These are phyloP conservation scores for Candida tammaniensis DNA, from an alignment of 805 yeast genomes.

Conservation along the genomic window DNA sequence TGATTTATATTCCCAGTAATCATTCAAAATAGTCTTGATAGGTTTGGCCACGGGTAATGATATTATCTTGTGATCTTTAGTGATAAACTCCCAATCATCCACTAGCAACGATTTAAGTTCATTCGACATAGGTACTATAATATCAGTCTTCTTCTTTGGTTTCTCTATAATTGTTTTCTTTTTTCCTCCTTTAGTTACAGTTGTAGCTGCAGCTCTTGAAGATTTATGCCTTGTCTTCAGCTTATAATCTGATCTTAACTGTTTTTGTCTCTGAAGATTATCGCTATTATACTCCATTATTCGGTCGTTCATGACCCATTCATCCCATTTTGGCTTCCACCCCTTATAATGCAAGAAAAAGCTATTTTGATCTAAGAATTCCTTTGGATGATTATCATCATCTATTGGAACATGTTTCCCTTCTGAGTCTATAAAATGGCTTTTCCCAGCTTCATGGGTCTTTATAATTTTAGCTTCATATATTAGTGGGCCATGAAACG, in stretches of 20 bases:
- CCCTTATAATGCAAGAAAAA: conserved; percentile 89
- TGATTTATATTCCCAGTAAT: conserved; percentile 35
- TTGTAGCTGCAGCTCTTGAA: not conserved
- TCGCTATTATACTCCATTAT: conserved; percentile 68
- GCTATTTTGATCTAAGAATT: conserved; percentile 27
- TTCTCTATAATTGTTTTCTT: conserved; percentile 5
- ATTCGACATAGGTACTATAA: conserved; percentile 59
- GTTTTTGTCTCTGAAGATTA: conserved; percentile 63
- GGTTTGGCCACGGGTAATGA: conserved; percentile 58
- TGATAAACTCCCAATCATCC: conserved; percentile 91
- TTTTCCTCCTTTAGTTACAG: conserved; percentile 10
- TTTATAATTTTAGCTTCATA: conserved; percentile 83
- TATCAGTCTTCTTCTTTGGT: conserved; percentile 39
- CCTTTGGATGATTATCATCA: conserved; percentile 18
- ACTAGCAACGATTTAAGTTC: conserved; percentile 69
- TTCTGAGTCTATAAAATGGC: conserved; percentile 39
- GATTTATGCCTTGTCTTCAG: conserved; percentile 10
- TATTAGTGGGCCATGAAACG: conserved; percentile 86
- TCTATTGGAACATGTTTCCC: conserved; percentile 34
- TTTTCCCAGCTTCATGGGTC: conserved; percentile 54
- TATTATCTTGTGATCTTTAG: conserved; percentile 73
- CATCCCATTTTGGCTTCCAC: conserved; percentile 96
- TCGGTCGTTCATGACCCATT: conserved; percentile 79
- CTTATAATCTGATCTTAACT: conserved; percentile 15
- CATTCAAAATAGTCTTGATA: conserved; percentile 51